Percentiles rank a stretch among this genome's conserved stretches.
These are phyloP conservation scores for Erodium maritimum DNA, from an alignment of 345 rosid species.

Conservation along the genomic window DNA sequence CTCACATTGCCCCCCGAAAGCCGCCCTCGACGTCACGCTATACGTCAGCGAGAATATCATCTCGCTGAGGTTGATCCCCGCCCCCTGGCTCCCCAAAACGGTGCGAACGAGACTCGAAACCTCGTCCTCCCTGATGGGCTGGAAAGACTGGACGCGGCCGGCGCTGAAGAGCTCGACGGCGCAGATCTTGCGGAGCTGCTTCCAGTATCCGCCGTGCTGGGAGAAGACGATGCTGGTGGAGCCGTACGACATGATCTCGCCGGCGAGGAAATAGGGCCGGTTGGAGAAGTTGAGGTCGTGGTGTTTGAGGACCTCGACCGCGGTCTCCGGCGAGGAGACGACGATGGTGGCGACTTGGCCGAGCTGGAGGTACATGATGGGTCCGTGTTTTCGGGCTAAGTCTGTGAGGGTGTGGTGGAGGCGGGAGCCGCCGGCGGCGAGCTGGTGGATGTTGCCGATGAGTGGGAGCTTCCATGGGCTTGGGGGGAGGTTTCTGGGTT, in stretches of 20 bases:
- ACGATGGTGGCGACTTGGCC: too few species aligned
- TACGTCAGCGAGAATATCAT: conserved; percentile 5
- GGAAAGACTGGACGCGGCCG: conserved; percentile 16
- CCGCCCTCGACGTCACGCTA: conserved; percentile 10
- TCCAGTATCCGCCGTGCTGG: conserved; percentile 21
- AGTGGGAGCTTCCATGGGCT: conserved; percentile 25
- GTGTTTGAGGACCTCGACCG: conserved; percentile 19
- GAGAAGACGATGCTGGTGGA: conserved; percentile 4
- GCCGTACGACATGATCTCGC: conserved; percentile 6
- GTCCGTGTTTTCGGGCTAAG: conserved; percentile 21
- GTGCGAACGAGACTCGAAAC: conserved; percentile 2
- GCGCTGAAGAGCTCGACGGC: conserved; percentile 16
- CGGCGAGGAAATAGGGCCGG: conserved; percentile 11
- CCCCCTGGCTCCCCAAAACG: not conserved
- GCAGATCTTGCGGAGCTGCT: too few species aligned
- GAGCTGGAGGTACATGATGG: too few species aligned
- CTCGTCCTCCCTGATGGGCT: conserved; percentile 16
- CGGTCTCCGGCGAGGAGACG: conserved; percentile 16
- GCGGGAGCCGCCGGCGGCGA: conserved; percentile 7
- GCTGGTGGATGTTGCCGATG: conserved; percentile 25
- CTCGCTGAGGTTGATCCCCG: conserved; percentile 13
- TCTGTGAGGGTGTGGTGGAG: conserved; percentile 18
- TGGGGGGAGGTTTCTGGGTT: conserved; percentile 15
- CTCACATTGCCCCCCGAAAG: conserved; percentile 13
- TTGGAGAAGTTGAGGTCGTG: conserved; percentile 21